Conservation (phyloP, 768 basidiomycete species). For the Suillus decipiens region DNA sequence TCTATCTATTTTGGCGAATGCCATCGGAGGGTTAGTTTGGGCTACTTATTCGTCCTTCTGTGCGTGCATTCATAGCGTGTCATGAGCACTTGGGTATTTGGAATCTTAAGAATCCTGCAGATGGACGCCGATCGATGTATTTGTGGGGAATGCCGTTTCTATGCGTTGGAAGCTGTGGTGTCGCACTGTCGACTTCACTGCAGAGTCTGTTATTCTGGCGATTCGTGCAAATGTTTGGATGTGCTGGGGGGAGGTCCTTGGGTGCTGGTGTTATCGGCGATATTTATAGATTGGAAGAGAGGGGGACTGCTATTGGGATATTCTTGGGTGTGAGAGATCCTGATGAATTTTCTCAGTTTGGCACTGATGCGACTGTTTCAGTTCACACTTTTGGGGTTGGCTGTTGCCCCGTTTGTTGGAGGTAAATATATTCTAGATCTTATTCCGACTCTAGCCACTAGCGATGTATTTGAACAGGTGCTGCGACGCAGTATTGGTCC, state of each 20-base stretch:
- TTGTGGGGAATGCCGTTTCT: slow-evolving; percentile 48
- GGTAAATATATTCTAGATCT: slow-evolving; percentile 30
- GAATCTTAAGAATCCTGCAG: slow-evolving; percentile 30
- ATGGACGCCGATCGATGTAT: slow-evolving; percentile 63
- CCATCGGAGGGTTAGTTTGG: slow-evolving; percentile 47
- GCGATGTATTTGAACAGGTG: slow-evolving; percentile 27
- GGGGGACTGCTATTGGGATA: slow-evolving; percentile 50
- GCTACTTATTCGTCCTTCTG: slow-evolving; percentile 50
- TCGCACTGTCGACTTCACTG: slow-evolving; percentile 46
- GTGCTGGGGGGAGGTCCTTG: slow-evolving; percentile 51
- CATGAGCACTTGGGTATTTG: slow-evolving; percentile 10
- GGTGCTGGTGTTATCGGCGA: slow-evolving; percentile 61
- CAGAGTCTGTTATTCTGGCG: slow-evolving; percentile 55
- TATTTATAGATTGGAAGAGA: slow-evolving; percentile 58
- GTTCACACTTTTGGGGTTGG: slow-evolving; percentile 51
- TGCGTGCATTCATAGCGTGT: slow-evolving; percentile 16
- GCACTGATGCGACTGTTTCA: not conserved
- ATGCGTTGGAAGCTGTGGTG: slow-evolving; percentile 56
- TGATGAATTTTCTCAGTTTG: not conserved
- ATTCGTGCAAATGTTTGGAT: slow-evolving; percentile 60
- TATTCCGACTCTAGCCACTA: not conserved
- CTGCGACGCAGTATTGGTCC: slow-evolving; percentile 53
- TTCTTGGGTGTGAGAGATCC: slow-evolving; percentile 45
- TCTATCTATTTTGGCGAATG: slow-evolving; percentile 44
- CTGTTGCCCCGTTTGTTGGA: slow-evolving; percentile 56